A percentile compares a stretch with the other conserved stretches of the same genome.
phyloP scores from a whole-genome alignment of 163 green algal species.

The Chlamydomonas reinhardtii region DNA sequence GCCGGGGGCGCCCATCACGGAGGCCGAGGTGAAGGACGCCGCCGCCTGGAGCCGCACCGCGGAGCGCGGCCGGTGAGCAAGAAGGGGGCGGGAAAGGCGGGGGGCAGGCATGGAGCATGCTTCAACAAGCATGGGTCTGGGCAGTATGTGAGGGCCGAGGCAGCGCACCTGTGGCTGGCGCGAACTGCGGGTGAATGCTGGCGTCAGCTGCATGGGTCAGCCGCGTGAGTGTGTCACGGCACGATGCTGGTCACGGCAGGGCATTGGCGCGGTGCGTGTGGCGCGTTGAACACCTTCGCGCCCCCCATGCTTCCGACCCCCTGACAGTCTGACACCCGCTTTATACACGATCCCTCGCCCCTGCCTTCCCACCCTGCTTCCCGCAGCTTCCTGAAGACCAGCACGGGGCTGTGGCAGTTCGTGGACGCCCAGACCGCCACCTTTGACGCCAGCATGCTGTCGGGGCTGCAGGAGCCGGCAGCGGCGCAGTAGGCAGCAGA shows the following conservation, averaged over 20 bases:
- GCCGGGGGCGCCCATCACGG: slow-evolving; percentile 23
- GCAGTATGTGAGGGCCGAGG: too few species aligned
- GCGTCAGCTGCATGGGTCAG: too few species aligned
- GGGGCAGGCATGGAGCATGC: too few species aligned
- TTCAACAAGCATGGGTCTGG: too few species aligned
- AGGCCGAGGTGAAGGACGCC: slow-evolving; percentile 18
- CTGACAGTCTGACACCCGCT: not conserved
- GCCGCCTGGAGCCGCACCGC: slow-evolving; percentile 30
- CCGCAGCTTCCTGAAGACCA: slow-evolving; percentile 18
- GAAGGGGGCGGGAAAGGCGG: not conserved
- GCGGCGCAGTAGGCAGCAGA: not conserved
- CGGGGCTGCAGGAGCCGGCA: not conserved
- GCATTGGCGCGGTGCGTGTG: not conserved
- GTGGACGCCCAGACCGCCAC: slow-evolving; percentile 51
- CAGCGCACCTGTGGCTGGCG: too few species aligned
- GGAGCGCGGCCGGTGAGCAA: slow-evolving; percentile 14
- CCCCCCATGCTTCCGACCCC: too few species aligned
- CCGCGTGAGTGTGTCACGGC: too few species aligned
- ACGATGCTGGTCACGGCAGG: too few species aligned
- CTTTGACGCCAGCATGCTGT: slow-evolving; percentile 18
- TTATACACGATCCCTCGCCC: too few species aligned
- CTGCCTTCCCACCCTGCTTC: too few species aligned
- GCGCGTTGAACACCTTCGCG: not conserved
- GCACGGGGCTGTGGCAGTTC: slow-evolving; percentile 39
- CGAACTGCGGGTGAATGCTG: too few species aligned